Evolutionary conservation across 2,329 filamentous ascomycete species (phyloP).

Genomic region (Exophiala sideris): DNA sequence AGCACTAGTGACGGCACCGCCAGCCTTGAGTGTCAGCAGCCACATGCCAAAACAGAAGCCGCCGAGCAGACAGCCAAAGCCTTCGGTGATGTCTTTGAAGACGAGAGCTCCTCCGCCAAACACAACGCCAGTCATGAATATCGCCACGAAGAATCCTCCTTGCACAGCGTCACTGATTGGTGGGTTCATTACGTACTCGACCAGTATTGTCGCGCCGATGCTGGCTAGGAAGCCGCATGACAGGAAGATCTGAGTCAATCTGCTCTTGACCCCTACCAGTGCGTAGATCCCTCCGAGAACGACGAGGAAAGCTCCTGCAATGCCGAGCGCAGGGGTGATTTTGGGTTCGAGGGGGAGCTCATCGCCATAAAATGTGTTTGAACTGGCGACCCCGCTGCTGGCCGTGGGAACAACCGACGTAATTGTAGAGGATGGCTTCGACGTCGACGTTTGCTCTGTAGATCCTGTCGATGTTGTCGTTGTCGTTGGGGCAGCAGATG

Average conservation of each 20-base stretch:
- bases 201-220: conserved; percentile 72
- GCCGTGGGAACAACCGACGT: conserved; percentile 19
- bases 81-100: conserved; percentile 79
- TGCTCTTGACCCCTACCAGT: conserved; percentile 78
- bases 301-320: conserved; percentile 75
- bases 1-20: conserved; percentile 65
- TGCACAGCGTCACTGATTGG: conserved; percentile 74
- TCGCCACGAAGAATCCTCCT: conserved; percentile 81
- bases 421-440: conserved; percentile 4
- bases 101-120: conserved; percentile 72
- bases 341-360: conserved; percentile 66
- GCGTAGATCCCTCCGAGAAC: conserved; percentile 67
- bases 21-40: conserved; percentile 73
- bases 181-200: conserved; percentile 81
- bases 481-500: background rate
- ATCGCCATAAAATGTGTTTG: conserved; percentile 5
- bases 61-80: conserved; percentile 81
- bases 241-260: conserved; percentile 73
- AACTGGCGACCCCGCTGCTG: conserved; percentile 9
- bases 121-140: conserved; percentile 66
- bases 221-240: conserved; percentile 71
- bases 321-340: conserved; percentile 76
- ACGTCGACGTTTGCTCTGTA: conserved; percentile 1
- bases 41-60: conserved; percentile 88
- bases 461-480: conserved; percentile 1